Base-by-base conservation (phyloP, 176 grass and related monocot species). In the Musa beccarii region DNA sequence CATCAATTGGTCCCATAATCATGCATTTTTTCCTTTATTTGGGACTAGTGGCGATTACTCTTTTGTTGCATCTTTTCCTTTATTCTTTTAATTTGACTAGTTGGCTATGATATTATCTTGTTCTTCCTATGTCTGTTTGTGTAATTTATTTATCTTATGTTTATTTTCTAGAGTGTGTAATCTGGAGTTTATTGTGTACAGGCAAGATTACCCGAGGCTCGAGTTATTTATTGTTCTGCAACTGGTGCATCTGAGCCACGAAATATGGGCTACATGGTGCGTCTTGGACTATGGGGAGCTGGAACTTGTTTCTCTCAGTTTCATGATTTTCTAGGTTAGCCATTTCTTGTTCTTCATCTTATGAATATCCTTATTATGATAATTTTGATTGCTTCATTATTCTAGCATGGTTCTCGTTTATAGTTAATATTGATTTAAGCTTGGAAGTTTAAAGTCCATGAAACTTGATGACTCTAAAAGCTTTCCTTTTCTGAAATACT, bases 201-300 rank as follows among this genome's bases (percentile, higher is more conserved):
- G 92, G 88, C 87, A 79, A 90, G 86, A 77, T 75, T 99, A 76
- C 84, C 83, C 21, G 88, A 94, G 75, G 90, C 95, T 72, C 86
- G 95, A 55, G 86, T 99, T 71, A 84, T 94, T 68, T 99, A 99
- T 82, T 99, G 95, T 81, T 99, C 95, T 52, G 95, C 95, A 82
- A 99, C 95, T 84, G 95, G 95, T 85, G 95, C 95, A 70, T 99
- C 95, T 53, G 95, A 99, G 83, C 95, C 91, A 59, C 86, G 95
- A 57, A 99, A 94, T 89, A 86, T 99, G 83, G 95, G 88, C 77
- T 99, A 99, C 73, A 94, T 99, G 95, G 88, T 94, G 76, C 95
- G 91, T 21, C 95, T 99, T 78, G 95, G 95, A 87, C 86, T 99
- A 76, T 99, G 95, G 95, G 95, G 91, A 24, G 80, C 75, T 59